Base-by-base conservation (phyloP, 1,139 yeast genomes). In the Eremothecium gossypii region DNA sequence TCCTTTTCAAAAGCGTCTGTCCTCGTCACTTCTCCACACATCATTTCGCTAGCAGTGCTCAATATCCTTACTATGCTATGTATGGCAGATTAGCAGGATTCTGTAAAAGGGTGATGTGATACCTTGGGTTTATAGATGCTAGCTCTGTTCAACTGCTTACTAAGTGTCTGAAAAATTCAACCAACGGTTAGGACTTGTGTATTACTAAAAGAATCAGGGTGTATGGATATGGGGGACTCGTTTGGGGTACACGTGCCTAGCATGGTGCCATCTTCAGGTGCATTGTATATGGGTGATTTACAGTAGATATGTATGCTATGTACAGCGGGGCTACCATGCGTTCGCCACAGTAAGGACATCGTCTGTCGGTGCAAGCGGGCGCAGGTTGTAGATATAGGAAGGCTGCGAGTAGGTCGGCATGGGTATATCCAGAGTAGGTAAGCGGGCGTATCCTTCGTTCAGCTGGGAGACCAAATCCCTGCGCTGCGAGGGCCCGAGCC, bases 1-100 rank as follows among this genome's bases (percentile, higher is more conserved):
- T 82, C 68, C 54, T 79, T 74, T 50, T 75, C 77, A 60, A 79
- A 79, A 29, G 51, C 53, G 23, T 17, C 6, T 17, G 23, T 17
- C 23, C 3, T 6, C 23, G 3, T 35, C 45, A 48, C 27, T 32
- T 41, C 12, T 27, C 27, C 29, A 26, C 28, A 27, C 40, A 41
- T 41, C n/a, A 13, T 37, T 6, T 11, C 29, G 31, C 23, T 31
- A 4, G n/a, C 26, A 4, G 13, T 14, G 6, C 31, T n/a, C 6
- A 6, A 5, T 29, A 29, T 29, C 13, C 31, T 29, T 3, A 29
- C 3, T 3, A 29, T 29, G 13, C 13, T n/a, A 3, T 11, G 31
- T 17, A 17, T 6, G 5, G 6, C 23, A 17, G 23, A 17, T 3
- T 17, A 17, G 23, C 23, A 17, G 6, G 23, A 17, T 17, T 6